These are phyloP conservation scores for Kentomonas sorsogonicus DNA, from an alignment of 208 protist genomes.

Conservation along the genomic window DNA sequence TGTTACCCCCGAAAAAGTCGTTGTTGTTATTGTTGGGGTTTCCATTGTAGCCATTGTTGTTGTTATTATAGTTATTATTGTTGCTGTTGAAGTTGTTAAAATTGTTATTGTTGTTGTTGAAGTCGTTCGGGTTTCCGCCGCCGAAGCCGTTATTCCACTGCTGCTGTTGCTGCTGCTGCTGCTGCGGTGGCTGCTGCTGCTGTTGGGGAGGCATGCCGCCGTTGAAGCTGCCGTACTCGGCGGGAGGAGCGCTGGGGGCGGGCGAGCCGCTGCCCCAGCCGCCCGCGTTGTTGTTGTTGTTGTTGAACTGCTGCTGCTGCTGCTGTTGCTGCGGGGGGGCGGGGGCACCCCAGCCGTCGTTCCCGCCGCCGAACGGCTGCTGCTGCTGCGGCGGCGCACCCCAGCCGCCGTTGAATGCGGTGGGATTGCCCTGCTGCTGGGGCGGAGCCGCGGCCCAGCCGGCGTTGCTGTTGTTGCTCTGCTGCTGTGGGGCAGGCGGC, in stretches of 20 bases:
- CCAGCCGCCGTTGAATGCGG: conserved; percentile 8
- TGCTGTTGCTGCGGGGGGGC: conserved; percentile 31
- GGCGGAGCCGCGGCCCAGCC: conserved; percentile 12
- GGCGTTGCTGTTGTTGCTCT: neutral
- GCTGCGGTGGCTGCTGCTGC: too few relatives aligned
- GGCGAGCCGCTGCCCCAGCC: too few relatives aligned
- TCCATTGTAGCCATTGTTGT: neutral
- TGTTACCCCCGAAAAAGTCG: neutral
- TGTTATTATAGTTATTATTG: conserved; percentile 9
- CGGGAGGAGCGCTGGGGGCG: too few relatives aligned
- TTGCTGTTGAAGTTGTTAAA: conserved; percentile 4
- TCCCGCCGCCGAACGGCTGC: conserved; percentile 4
- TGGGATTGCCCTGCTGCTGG: conserved; percentile 8
- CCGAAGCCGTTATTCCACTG: too few relatives aligned
- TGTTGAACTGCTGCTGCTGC: conserved; percentile 10
- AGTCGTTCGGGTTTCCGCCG: too few relatives aligned
- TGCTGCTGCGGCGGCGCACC: neutral
- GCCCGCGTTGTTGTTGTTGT: conserved; percentile 1
- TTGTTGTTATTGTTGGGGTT: neutral
- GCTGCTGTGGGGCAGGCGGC: neutral
- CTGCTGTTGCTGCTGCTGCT: conserved; percentile 23
- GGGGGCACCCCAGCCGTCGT: conserved; percentile 42
- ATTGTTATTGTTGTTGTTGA: neutral
- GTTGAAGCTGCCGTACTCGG: too few relatives aligned
- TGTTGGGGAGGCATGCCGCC: too few relatives aligned